Evolutionary conservation across 1,284 basidiomycete species (phyloP), one percentile per base, ranked within the genome.

Genomic region (Austropuccinia psidii): DNA sequence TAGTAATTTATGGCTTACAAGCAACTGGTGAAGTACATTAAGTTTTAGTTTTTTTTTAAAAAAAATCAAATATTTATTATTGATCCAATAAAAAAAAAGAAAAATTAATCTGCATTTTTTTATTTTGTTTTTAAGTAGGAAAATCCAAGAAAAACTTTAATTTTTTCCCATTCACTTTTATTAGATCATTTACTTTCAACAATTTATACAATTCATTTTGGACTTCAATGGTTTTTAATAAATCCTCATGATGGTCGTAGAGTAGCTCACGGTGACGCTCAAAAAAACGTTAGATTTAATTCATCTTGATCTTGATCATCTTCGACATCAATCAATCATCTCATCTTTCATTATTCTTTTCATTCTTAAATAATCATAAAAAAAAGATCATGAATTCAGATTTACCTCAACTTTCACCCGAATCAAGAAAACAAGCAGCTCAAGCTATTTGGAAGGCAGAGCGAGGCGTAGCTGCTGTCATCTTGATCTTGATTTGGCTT

Each of bases 141-240:
- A 84, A 87, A 92, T 77, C 84, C 92, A 0, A 87, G 87, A 77
- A 86, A 89, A 75, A 88, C 89, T 4, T 85, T 96, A 35, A 90
- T 91, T 78, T 93, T 96, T 79, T 90, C 95, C 0, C 93, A 99
- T 80, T 83, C 94, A 31, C 98, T 93, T 83, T 86, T 90, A 73
- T 86, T 90, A 65, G 95, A 99, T 82, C 94, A 98, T 81, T 82
- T 96, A 76, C 84, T 99, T 77, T 90, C 89, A n/a, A 92, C 93
- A 0, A 83, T 89, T 5, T 98, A 93, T 89, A 93, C 92, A 35
- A 85, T 90, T 66, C 89, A 90, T 80, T 98, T 99, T 78, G 90
- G 88, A 57, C 85, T 91, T 50, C 82, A 86, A 54, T 97, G 93
- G 90, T 98, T 92, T 90, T 84, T 88, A 68, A 89, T 89, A 81